Percentiles rank a stretch among this genome's conserved stretches.
These are phyloP conservation scores for Hygrophorus pudorinus DNA, from an alignment of 768 basidiomycete genomes.

Conservation along the genomic window DNA sequence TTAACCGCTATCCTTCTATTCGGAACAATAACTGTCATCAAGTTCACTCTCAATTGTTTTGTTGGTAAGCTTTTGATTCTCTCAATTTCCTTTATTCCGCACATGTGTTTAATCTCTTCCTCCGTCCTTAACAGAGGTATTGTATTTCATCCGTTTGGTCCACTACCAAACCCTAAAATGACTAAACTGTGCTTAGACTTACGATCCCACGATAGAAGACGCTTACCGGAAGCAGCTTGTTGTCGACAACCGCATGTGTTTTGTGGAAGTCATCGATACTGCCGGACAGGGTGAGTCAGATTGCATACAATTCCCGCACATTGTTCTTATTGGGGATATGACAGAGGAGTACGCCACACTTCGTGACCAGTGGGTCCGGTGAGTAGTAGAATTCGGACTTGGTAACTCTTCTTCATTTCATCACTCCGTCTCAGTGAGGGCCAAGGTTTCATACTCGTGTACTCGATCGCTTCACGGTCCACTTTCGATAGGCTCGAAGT, in stretches of 20 bases:
- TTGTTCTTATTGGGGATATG: constrained; percentile 8
- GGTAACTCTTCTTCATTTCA: constrained; percentile 4
- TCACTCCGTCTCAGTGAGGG: constrained; percentile 57
- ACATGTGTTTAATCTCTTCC: constrained; percentile 2
- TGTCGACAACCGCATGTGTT: constrained; percentile 91
- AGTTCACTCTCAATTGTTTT: constrained; percentile 96
- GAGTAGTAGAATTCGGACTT: constrained; percentile 21
- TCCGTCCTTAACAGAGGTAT: constrained; percentile 39
- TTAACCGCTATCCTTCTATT: constrained; percentile 1
- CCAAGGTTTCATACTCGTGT: constrained; percentile 95
- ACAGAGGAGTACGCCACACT: constrained; percentile 95
- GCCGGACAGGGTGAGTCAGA: constrained; percentile 80
- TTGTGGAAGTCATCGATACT: constrained; percentile 95
- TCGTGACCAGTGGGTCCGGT: constrained; percentile 98
- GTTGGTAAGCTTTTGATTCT: constrained; percentile 54
- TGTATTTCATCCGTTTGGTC: constrained; percentile 9
- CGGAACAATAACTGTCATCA: constrained; percentile 8
- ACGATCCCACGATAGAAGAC: constrained; percentile 98
- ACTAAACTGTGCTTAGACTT: constrained; percentile 47
- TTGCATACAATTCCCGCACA: constrained; percentile 3
- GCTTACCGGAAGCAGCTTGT: constrained; percentile 93
- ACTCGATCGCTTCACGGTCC: constrained; percentile 90
- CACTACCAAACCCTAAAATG: constrained; percentile 10
- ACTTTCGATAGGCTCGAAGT: constrained; percentile 87
- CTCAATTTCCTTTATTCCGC: background rate